Percentiles rank a stretch among this genome's conserved stretches.
These are phyloP conservation scores for Rosellinia necatrix DNA, from an alignment of 2,329 filamentous ascomycete species.

Conservation along the genomic window DNA sequence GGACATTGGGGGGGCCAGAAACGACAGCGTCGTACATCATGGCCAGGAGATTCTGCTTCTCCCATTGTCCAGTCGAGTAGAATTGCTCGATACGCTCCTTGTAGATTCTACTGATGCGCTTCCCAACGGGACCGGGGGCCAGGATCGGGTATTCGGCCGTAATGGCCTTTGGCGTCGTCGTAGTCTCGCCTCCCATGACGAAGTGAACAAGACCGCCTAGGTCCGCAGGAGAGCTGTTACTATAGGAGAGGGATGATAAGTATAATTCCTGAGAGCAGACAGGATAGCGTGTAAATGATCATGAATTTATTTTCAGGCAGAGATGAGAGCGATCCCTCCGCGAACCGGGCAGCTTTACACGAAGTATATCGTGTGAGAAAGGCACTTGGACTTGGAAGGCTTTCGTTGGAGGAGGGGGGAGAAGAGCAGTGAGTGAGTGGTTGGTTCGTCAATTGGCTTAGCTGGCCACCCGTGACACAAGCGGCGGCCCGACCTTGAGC, in stretches of 20 bases:
- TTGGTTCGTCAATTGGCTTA: no score
- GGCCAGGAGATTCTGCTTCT: constrained; percentile 72
- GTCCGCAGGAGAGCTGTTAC: constrained; percentile 17
- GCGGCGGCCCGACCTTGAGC: constrained; percentile 8
- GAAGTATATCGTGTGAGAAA: not conserved
- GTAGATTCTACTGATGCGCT: constrained; percentile 85
- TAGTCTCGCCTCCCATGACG: constrained; percentile 58
- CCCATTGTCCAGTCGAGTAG: constrained; percentile 78
- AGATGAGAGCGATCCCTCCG: not conserved
- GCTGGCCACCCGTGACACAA: constrained; percentile 9
- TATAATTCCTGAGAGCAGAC: constrained; percentile 2
- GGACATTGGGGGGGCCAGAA: constrained; percentile 75
- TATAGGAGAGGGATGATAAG: constrained; percentile 18
- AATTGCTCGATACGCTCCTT: constrained; percentile 82
- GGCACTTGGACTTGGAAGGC: not conserved
- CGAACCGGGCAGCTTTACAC: constrained; percentile 1
- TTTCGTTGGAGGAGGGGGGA: constrained; percentile 1
- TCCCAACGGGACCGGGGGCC: constrained; percentile 64
- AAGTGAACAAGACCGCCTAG: constrained; percentile 18
- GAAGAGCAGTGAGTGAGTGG: not conserved
- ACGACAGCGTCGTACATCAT: constrained; percentile 72
- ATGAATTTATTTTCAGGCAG: not conserved
- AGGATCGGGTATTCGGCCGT: constrained; percentile 57
- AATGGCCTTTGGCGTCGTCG: constrained; percentile 49
- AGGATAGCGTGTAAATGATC: not conserved